A percentile compares a stretch with the other conserved stretches of the same genome.
Evolutionary conservation across 2,329 filamentous ascomycete species (phyloP).

Genomic region (Colletotrichum abscissum): DNA sequence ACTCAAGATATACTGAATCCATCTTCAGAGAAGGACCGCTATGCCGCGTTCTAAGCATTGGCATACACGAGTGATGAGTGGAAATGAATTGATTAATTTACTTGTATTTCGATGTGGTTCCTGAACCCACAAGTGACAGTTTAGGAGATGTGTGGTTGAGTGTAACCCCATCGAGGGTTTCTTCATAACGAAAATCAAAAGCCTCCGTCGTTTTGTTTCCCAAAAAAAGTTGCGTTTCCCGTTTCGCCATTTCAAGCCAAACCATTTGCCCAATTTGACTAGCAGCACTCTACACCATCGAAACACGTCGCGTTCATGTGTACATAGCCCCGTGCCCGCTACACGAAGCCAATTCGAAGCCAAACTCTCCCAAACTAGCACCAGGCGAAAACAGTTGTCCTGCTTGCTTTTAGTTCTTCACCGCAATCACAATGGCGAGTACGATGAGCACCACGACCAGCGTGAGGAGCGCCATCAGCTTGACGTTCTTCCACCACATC

Average conservation of each 20-base stretch:
- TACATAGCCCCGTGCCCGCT: not conserved
- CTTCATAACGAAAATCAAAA: slow-evolving; percentile 4
- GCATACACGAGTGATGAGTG: not conserved
- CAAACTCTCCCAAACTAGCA: not conserved
- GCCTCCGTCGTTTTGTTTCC: slow-evolving; percentile 31
- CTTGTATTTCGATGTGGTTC: slow-evolving; percentile 18
- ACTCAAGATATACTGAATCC: too few relatives aligned
- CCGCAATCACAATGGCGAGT: slow-evolving; percentile 64
- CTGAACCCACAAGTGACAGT: slow-evolving; percentile 23
- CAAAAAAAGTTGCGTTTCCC: slow-evolving; percentile 24
- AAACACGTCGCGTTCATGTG: slow-evolving; percentile 1
- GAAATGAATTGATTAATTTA: not conserved
- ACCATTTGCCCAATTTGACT: slow-evolving; percentile 28
- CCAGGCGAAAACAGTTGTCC: not conserved
- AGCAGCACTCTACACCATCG: slow-evolving; percentile 18
- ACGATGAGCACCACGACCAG: slow-evolving; percentile 74
- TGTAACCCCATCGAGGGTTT: not conserved
- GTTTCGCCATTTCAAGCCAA: slow-evolving; percentile 32
- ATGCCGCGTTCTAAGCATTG: not conserved
- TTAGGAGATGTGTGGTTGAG: slow-evolving; percentile 1
- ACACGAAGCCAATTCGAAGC: not conserved
- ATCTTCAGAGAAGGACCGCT: too few relatives aligned
- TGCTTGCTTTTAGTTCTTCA: slow-evolving; percentile 53
- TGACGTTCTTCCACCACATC: slow-evolving; percentile 99
- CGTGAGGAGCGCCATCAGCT: slow-evolving; percentile 84